phyloP scores from a whole-genome alignment of 192 early-diverging fungal species.

The Mortierella claussenii region DNA sequence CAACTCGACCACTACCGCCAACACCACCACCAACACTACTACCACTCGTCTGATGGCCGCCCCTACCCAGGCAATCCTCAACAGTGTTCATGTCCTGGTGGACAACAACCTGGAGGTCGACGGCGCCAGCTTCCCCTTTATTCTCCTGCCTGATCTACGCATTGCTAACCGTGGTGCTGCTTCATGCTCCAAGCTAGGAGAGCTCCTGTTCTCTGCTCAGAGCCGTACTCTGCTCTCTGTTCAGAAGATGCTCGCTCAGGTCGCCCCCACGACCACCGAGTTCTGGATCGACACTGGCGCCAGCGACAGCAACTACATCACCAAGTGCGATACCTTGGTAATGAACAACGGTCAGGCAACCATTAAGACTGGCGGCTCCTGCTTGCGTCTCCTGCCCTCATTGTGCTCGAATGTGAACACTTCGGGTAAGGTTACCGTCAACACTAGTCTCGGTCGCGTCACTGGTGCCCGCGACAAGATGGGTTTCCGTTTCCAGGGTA shows the following conservation, averaged over 20 bases:
- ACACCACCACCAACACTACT: background rate
- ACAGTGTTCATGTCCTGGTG: slow-evolving; percentile 34
- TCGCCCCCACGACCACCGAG: slow-evolving; percentile 19
- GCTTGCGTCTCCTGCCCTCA: slow-evolving; percentile 39
- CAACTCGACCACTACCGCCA: slow-evolving; percentile 2
- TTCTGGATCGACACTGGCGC: slow-evolving; percentile 47
- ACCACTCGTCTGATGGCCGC: no score
- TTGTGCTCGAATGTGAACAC: slow-evolving; percentile 46
- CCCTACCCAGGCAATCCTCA: slow-evolving; percentile 14
- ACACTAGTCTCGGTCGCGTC: slow-evolving; percentile 31
- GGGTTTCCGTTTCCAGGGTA: slow-evolving; percentile 53
- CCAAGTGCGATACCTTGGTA: slow-evolving; percentile 40
- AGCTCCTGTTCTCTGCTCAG: slow-evolving; percentile 42
- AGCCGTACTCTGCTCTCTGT: slow-evolving; percentile 33
- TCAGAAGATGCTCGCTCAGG: slow-evolving; percentile 34
- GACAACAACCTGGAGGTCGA: slow-evolving; percentile 48
- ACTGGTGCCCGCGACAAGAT: slow-evolving; percentile 39
- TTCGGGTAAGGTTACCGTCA: slow-evolving; percentile 32
- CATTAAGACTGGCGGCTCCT: slow-evolving; percentile 31
- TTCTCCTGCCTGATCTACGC: slow-evolving; percentile 42
- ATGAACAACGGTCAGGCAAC: slow-evolving; percentile 32
- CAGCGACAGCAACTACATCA: slow-evolving; percentile 27
- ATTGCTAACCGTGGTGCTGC: slow-evolving; percentile 22
- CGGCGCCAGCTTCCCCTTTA: slow-evolving; percentile 44
- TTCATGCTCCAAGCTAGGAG: slow-evolving; percentile 25